A percentile compares a stretch with the other conserved stretches of the same genome.
These are phyloP conservation scores for Candida multigemmis DNA, from an alignment of 805 yeast species.

Conservation along the genomic window DNA sequence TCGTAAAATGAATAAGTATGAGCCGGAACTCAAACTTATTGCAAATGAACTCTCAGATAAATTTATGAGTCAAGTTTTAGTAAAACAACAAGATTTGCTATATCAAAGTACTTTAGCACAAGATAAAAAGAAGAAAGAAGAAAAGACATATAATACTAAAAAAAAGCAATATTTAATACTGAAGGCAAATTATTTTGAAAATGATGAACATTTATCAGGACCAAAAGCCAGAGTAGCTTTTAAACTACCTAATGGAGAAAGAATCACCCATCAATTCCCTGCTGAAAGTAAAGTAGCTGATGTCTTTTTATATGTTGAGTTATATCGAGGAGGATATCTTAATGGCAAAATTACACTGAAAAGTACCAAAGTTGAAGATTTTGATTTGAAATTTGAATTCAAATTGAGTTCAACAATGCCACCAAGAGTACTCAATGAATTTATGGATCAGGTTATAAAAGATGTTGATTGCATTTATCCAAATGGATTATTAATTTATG, in stretches of 20 bases:
- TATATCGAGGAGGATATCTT: constrained; percentile 32
- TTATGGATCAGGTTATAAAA: constrained; percentile 37
- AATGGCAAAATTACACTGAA: constrained; percentile 8
- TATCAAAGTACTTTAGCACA: constrained; percentile 60
- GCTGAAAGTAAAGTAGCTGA: constrained; percentile 17
- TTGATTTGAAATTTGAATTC: constrained; percentile 18
- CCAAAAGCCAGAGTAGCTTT: constrained; percentile 58
- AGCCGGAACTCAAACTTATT: constrained; percentile 50
- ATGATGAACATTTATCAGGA: constrained; percentile 6
- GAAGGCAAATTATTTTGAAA: constrained; percentile 15
- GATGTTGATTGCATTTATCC: constrained; percentile 49
- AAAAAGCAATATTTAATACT: constrained; percentile 30
- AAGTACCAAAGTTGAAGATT: constrained; percentile 12
- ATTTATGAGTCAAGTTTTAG: constrained; percentile 46
- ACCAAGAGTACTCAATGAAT: constrained; percentile 17
- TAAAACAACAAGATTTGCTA: constrained; percentile 70
- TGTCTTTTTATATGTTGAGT: constrained; percentile 25
- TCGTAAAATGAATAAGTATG: constrained; percentile 45
- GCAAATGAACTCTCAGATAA: constrained; percentile 56
- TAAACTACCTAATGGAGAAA: constrained; percentile 52
- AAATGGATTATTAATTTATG: constrained; percentile 51
- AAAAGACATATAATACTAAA: constrained; percentile 14
- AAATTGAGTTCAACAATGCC: constrained; percentile 28
- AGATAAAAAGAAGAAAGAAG: constrained; percentile 46
- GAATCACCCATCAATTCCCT: constrained; percentile 34